Evolutionary conservation across 176 grass and related monocot genomes (phyloP).

Genomic region (Musa beccarii): DNA sequence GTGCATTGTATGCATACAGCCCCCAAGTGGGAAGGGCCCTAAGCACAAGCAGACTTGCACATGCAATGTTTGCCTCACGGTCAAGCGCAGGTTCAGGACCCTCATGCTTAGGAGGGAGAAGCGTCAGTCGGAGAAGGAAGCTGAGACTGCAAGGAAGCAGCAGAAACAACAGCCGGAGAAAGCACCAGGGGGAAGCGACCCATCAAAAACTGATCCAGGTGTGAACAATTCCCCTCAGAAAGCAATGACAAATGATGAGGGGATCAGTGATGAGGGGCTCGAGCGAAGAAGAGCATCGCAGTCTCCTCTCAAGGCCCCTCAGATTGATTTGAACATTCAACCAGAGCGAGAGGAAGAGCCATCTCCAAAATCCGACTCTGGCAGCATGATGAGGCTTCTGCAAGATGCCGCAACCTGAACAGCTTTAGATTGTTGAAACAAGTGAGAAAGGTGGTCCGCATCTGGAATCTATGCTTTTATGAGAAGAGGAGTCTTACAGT

Average conservation of each 20-base stretch:
- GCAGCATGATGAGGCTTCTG: conserved; percentile 18
- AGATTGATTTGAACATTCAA: conserved; percentile 96
- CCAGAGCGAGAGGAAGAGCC: conserved; percentile 87
- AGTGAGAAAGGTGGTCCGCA: not conserved
- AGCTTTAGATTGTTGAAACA: not conserved
- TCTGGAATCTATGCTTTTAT: not conserved
- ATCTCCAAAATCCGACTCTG: conserved; percentile 59
- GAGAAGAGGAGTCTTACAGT: not conserved
- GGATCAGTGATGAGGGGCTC: conserved; percentile 28
- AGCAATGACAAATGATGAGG: conserved; percentile 18
- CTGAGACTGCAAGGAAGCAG: conserved; percentile 21
- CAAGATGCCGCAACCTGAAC: conserved; percentile 25
- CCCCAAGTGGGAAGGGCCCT: conserved; percentile 93
- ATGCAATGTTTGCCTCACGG: conserved; percentile 92
- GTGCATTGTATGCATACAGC: conserved; percentile 98
- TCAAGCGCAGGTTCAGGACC: conserved; percentile 76
- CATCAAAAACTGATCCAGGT: not conserved
- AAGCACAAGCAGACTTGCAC: conserved; percentile 88
- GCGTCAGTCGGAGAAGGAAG: conserved; percentile 41
- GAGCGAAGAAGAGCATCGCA: conserved; percentile 52
- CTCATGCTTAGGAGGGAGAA: conserved; percentile 86
- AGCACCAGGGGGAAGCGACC: conserved; percentile 12
- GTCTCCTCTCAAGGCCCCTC: conserved; percentile 66
- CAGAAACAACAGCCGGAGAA: conserved; percentile 23
- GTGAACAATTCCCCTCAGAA: conserved; percentile 23